phyloP scores from a whole-genome alignment of 2,329 filamentous ascomycete genomes.

The Hymenoscyphus repandus region DNA sequence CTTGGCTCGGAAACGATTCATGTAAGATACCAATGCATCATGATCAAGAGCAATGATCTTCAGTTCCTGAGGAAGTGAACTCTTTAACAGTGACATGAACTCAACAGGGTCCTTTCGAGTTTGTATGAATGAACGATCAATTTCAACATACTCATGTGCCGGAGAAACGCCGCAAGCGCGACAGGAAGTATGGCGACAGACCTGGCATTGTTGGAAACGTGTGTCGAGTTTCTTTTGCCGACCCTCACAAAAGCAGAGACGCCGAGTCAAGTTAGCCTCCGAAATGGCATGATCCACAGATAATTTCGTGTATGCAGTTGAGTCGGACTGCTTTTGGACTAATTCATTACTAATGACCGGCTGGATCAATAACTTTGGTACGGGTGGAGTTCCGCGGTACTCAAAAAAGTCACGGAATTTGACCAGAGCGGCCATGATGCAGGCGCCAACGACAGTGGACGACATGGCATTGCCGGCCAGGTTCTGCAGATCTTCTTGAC shows the following conservation, averaged over 20 bases:
- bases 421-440: conserved; percentile 55
- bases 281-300: conserved; percentile 13
- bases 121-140: conserved; percentile 2
- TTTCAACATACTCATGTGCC: conserved; percentile 28
- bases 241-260: conserved; percentile 55
- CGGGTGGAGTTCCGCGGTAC: background rate
- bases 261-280: conserved; percentile 32
- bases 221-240: conserved; percentile 33
- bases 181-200: conserved; percentile 52
- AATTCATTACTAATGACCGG: background rate
- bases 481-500: conserved; percentile 56
- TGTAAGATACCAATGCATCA: conserved; percentile 22
- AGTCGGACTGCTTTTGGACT: background rate
- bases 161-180: conserved; percentile 49
- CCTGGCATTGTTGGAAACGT: conserved; percentile 41
- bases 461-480: conserved; percentile 79
- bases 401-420: conserved; percentile 15
- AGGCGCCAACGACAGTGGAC: conserved; percentile 62
- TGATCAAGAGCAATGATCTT: conserved; percentile 17
- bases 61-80: conserved; percentile 38
- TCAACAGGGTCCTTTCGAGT: conserved; percentile 35
- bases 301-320: conserved; percentile 7
- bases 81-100: conserved; percentile 41
- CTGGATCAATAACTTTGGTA: background rate
- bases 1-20: conserved; percentile 3